These are phyloP conservation scores for Albatrellus sp. DNA, from an alignment of 1,284 basidiomycete species.

Conservation along the genomic window DNA sequence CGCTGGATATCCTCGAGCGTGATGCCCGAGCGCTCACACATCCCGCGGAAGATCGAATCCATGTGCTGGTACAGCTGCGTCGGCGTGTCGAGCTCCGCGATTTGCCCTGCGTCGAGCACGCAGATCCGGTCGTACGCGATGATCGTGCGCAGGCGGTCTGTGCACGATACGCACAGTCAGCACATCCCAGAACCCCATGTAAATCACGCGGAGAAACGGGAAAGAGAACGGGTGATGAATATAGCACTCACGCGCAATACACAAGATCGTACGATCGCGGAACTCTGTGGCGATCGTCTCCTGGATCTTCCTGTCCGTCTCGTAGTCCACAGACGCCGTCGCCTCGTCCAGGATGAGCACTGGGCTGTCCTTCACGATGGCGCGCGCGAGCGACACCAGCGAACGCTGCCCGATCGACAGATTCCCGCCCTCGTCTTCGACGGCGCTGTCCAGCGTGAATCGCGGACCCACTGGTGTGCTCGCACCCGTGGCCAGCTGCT, in stretches of 20 bases:
- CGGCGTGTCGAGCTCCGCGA: slow-evolving; percentile 68
- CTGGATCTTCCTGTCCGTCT: slow-evolving; percentile 79
- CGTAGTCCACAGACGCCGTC: slow-evolving; percentile 71
- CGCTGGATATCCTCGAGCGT: slow-evolving; percentile 35
- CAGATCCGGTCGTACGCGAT: slow-evolving; percentile 70
- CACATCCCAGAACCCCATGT: background rate
- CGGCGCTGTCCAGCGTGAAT: slow-evolving; percentile 69
- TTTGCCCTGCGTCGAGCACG: slow-evolving; percentile 56
- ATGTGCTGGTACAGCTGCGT: slow-evolving; percentile 37
- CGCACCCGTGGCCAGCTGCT: slow-evolving; percentile 12
- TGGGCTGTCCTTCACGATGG: slow-evolving; percentile 66
- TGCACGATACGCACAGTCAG: background rate
- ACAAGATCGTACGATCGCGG: slow-evolving; percentile 65
- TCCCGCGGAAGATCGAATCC: slow-evolving; percentile 49
- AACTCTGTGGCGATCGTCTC: slow-evolving; percentile 80
- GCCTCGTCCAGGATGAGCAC: slow-evolving; percentile 75
- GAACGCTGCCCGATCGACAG: slow-evolving; percentile 46
- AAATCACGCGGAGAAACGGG: background rate
- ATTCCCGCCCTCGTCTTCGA: slow-evolving; percentile 83
- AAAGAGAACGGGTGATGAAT: no score
- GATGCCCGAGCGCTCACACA: slow-evolving; percentile 56
- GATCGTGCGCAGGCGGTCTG: slow-evolving; percentile 68
- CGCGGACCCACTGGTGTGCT: slow-evolving; percentile 20
- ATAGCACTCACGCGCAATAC: slow-evolving; percentile 56
- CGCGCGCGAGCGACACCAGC: slow-evolving; percentile 71